Evolutionary conservation across 164 flowering plant species (phyloP).

Genomic region (Litsea cubeba): DNA sequence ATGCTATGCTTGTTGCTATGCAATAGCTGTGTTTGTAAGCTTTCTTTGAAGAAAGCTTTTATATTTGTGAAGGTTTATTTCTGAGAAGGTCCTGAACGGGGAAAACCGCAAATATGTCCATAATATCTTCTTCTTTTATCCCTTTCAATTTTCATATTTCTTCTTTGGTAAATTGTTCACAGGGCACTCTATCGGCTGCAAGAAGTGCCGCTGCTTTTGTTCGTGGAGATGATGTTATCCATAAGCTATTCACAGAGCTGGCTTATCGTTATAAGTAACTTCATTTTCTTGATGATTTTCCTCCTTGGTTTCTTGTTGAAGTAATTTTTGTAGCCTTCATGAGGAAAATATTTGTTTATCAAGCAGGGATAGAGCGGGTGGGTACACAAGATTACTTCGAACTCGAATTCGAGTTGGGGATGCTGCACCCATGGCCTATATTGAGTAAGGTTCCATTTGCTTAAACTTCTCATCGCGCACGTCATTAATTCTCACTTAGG

Average conservation of each 20-base stretch:
- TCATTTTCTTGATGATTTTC: slow-evolving; percentile 1
- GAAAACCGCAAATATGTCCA: too few relatives aligned
- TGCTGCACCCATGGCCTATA: slow-evolving; percentile 97
- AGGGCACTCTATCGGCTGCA: slow-evolving; percentile 86
- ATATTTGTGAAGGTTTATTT: too few relatives aligned
- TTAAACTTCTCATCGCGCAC: background rate
- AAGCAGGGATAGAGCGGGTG: slow-evolving; percentile 88
- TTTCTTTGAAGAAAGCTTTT: too few relatives aligned
- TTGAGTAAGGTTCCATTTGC: slow-evolving; percentile 59
- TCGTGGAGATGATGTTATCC: slow-evolving; percentile 91
- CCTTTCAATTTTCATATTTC: background rate
- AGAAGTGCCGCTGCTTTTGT: slow-evolving; percentile 91
- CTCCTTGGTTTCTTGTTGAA: background rate
- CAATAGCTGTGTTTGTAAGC: too few relatives aligned
- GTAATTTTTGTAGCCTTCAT: slow-evolving; percentile 7
- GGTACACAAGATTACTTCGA: slow-evolving; percentile 89
- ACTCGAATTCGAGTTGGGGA: slow-evolving; percentile 95
- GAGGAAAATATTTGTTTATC: slow-evolving; percentile 29
- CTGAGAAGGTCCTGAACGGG: too few relatives aligned
- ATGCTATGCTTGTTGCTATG: too few relatives aligned
- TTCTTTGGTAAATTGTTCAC: slow-evolving; percentile 4
- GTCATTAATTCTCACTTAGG: background rate
- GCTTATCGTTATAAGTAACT: slow-evolving; percentile 87
- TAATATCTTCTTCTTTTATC: too few relatives aligned
- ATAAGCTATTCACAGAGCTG: slow-evolving; percentile 88